These are phyloP conservation scores for Bombardia bombarda DNA, from an alignment of 495 filamentous ascomycete species.

Conservation along the genomic window DNA sequence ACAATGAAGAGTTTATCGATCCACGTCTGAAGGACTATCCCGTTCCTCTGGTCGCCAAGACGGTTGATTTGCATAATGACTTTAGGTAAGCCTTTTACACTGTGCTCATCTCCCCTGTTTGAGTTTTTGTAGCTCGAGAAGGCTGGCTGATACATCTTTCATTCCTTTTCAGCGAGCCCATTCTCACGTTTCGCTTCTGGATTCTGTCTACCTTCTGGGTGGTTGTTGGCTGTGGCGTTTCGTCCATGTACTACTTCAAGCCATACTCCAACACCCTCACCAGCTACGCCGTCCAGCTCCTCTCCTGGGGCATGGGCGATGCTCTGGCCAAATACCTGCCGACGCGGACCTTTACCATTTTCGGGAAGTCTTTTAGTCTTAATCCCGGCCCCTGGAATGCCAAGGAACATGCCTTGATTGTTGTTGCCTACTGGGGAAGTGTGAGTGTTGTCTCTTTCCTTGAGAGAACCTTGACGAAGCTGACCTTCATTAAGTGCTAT, in stretches of 20 bases:
- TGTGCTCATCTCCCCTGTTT: neutral
- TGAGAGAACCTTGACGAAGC: neutral
- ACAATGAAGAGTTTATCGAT: conserved; percentile 11
- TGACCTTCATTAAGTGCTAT: conserved; percentile 6
- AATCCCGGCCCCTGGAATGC: conserved; percentile 31
- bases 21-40: conserved; percentile 9
- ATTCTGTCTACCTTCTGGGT: conserved; percentile 11
- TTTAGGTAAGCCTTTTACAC: conserved; percentile 3
- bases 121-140: no score
- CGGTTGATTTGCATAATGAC: conserved; percentile 12
- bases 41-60: conserved; percentile 11
- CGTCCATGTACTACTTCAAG: conserved; percentile 11
- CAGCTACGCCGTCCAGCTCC: conserved; percentile 10
- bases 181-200: conserved; percentile 9
- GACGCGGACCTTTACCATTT: conserved; percentile 2
- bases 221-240: conserved; percentile 8
- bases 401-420: conserved; percentile 30
- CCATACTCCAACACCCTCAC: conserved; percentile 8
- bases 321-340: conserved; percentile 9
- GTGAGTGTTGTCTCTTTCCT: neutral
- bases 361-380: conserved; percentile 11
- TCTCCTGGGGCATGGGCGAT: conserved; percentile 13
- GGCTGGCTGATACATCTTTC: neutral
- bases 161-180: conserved; percentile 1
- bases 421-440: conserved; percentile 11